phyloP scores from a whole-genome alignment of 345 rosid species.

The Adansonia digitata region DNA sequence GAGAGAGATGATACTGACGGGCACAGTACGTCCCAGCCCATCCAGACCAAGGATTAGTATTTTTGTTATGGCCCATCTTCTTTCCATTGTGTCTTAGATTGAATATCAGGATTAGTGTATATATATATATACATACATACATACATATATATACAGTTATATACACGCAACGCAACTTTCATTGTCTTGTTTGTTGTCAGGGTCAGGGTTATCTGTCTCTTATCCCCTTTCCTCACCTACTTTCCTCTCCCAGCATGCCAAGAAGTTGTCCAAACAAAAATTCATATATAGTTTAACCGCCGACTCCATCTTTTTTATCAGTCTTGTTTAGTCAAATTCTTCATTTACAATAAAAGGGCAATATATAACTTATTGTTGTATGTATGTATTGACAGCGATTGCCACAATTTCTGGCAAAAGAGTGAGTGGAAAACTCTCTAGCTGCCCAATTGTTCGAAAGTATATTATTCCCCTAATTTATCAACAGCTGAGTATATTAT shows the following conservation, averaged over 20 bases:
- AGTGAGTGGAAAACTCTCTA: conserved; percentile 28
- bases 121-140: too few species aligned
- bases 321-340: conserved; percentile 19
- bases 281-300: neutral
- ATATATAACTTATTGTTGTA: neutral
- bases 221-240: conserved; percentile 32
- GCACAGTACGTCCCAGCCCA: too few species aligned
- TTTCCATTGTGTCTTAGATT: too few species aligned
- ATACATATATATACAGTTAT: too few species aligned
- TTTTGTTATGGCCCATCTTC: too few species aligned
- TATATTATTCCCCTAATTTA: neutral
- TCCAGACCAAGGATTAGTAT: too few species aligned
- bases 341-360: neutral
- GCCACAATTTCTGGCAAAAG: conserved; percentile 21
- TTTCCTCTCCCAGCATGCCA: conserved; percentile 18
- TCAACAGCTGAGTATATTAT: neutral
- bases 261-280: neutral
- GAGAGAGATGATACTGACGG: too few species aligned
- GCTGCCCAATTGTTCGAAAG: conserved; percentile 30
- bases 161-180: too few species aligned
- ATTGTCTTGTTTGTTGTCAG: too few species aligned
- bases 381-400: conserved; percentile 3
- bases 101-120: too few species aligned
- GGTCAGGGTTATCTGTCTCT: too few species aligned
- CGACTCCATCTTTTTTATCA: conserved; percentile 13